phyloP scores from a whole-genome alignment of 805 yeast species.

The Sporopachydermia lactativora region DNA sequence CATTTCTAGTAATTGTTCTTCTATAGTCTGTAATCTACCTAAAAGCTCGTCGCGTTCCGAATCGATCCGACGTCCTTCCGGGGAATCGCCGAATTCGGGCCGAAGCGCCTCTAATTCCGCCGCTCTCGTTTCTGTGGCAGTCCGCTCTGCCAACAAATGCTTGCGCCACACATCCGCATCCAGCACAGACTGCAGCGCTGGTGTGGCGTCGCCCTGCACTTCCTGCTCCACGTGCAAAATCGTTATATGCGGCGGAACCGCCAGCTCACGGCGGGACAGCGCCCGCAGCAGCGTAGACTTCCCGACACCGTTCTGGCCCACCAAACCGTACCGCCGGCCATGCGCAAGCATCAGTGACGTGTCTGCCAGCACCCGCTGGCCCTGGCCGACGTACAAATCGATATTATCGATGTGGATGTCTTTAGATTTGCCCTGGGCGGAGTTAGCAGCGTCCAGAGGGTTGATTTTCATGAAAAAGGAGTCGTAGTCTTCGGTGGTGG shows the following conservation, averaged over 20 bases:
- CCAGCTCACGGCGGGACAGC: conserved; percentile 81
- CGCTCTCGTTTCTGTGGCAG: conserved; percentile 56
- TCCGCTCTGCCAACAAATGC: conserved; percentile 32
- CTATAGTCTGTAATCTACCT: conserved; percentile 60
- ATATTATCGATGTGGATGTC: conserved; percentile 88
- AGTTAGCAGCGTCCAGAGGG: conserved; percentile 80
- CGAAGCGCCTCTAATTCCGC: conserved; percentile 55
- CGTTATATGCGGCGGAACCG: conserved; percentile 90
- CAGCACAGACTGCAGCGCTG: conserved; percentile 87
- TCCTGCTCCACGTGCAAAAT: conserved; percentile 97
- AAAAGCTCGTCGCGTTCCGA: conserved; percentile 84
- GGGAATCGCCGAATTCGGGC: conserved; percentile 56
- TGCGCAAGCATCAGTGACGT: conserved; percentile 75
- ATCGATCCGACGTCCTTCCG: conserved; percentile 67
- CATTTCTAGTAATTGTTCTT: conserved; percentile 77
- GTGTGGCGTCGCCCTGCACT: conserved; percentile 80
- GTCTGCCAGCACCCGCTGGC: conserved; percentile 81
- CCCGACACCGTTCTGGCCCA: conserved; percentile 99
- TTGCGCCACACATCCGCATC: conserved; percentile 99
- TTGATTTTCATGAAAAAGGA: conserved; percentile 90
- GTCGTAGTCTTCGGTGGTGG: conserved; percentile 69
- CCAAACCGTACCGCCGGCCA: conserved; percentile 93
- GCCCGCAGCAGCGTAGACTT: conserved; percentile 90
- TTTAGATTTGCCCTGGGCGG: conserved; percentile 85
- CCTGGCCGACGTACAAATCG: conserved; percentile 92